phyloP scores from a whole-genome alignment of 169 alveolate species.

The Plasmodium gonderi region DNA sequence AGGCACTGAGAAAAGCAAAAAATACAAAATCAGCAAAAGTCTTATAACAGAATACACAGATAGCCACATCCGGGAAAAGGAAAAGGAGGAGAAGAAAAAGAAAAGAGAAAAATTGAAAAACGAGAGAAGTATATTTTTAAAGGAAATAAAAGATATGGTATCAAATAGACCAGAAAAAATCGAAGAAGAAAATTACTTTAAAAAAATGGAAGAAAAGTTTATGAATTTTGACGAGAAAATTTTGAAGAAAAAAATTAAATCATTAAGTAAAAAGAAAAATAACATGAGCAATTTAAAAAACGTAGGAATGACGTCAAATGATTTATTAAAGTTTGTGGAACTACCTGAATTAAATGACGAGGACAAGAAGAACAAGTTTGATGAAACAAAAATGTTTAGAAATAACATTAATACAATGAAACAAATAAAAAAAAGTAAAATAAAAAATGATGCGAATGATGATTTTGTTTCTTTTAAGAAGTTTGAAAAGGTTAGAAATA shows the following conservation, averaged over 20 bases:
- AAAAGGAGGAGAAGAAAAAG: conserved; percentile 70
- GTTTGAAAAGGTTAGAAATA: conserved; percentile 63
- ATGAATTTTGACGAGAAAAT: conserved; percentile 69
- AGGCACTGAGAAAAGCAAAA: conserved; percentile 52
- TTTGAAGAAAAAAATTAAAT: conserved; percentile 52
- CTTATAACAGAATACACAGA: conserved; percentile 76
- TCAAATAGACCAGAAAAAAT: conserved; percentile 76
- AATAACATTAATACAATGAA: conserved; percentile 64
- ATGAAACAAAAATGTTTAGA: conserved; percentile 66
- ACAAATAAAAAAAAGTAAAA: conserved; percentile 63
- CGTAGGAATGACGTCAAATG: conserved; percentile 73
- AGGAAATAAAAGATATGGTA: conserved; percentile 68
- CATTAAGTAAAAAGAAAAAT: conserved; percentile 42
- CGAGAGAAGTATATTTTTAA: conserved; percentile 53
- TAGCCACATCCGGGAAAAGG: conserved; percentile 70
- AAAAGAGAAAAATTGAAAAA: conserved; percentile 63
- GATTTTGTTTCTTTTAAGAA: conserved; percentile 74
- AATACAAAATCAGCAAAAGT: conserved; percentile 69
- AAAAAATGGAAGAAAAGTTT: conserved; percentile 75
- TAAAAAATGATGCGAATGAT: conserved; percentile 36
- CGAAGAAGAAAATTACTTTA: conserved; percentile 77
- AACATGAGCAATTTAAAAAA: conserved; percentile 57
- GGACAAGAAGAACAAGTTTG: background rate
- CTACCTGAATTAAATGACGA: conserved; percentile 62
- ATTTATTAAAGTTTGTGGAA: conserved; percentile 74